Base-by-base conservation (phyloP, 352 stramenopile genomes). In the Phytophthora ohioensis region DNA sequence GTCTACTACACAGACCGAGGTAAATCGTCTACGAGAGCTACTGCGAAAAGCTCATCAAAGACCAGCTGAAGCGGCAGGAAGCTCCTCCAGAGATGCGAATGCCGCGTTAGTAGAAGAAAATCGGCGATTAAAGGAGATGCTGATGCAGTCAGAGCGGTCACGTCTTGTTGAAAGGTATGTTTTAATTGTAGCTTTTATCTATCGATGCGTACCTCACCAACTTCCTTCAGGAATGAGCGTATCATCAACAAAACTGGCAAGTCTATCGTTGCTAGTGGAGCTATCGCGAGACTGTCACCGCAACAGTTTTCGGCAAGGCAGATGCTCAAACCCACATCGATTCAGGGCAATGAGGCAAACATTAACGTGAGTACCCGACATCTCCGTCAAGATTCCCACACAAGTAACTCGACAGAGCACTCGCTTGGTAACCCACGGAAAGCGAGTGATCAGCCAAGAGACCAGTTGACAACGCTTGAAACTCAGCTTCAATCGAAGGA, bases 51-150 rank as follows among this genome's bases (percentile, higher is more conserved):
- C 63, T 32, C 69, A 47, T 12, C 42, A 73, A 42, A 69, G 38
- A 32, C 80, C 13, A 69, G 82, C 4, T 68, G 71, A 30, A 80
- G 74, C 48, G 43, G 57, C 32, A 64, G 81, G 32, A 71, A 71
- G 31, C 41, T 55, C 15, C 1, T 66, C 61, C 0, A 52, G 48
- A 1, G 69, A 74, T 15, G 76, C 76, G 1, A 90, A 88, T 60
- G 75, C 43, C 21, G 79, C 82, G n/a, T 67, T 92, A 21, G 35
- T 91, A 10, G 80, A 90, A 59, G 84, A 92, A 66, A 92, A 92
- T 57, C 74, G 75, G 13, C 75, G 82, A 1, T 59, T 92, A 8
- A 92, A 88, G 35, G 82, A 88, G 56, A 48, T 91, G 32, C 56
- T 92, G 8, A 75, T 86, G 48, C 66, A 90, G 31, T 86, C 82